Conservation (phyloP, 2,329 filamentous ascomycete species). For the Neofusicoccum kwambonambiense region DNA sequence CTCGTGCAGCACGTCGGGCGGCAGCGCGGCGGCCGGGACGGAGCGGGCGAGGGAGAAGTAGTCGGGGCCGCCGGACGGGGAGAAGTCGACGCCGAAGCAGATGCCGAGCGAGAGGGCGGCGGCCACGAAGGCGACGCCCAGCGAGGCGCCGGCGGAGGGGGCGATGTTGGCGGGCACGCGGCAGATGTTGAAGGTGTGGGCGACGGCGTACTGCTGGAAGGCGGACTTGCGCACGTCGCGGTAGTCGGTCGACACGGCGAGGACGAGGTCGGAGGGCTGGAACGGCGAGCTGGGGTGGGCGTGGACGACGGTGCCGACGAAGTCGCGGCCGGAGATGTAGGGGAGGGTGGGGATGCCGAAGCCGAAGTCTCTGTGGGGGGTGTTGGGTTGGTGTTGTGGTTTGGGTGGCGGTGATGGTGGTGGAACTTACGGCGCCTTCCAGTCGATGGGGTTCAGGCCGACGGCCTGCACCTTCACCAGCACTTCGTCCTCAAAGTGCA, state of each 20-base stretch:
- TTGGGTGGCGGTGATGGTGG: not conserved
- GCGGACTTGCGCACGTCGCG: slow-evolving; percentile 69
- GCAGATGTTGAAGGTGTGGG: slow-evolving; percentile 64
- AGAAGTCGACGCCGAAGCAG: slow-evolving; percentile 68
- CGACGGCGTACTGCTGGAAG: slow-evolving; percentile 68
- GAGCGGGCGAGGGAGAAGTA: slow-evolving; percentile 52
- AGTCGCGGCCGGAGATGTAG: slow-evolving; percentile 67
- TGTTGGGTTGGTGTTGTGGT: not conserved
- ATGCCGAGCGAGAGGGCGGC: slow-evolving; percentile 65
- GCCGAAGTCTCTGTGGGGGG: slow-evolving; percentile 55
- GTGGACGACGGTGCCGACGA: slow-evolving; percentile 63
- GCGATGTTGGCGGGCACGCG: slow-evolving; percentile 55
- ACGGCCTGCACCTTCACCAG: slow-evolving; percentile 64
- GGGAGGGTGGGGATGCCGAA: slow-evolving; percentile 68
- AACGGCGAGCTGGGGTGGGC: slow-evolving; percentile 29
- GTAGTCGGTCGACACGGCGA: slow-evolving; percentile 73
- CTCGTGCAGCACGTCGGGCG: slow-evolving; percentile 62
- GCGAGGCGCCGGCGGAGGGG: slow-evolving; percentile 57
- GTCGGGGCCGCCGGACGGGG: slow-evolving; percentile 53
- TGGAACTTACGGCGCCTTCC: slow-evolving; percentile 65
- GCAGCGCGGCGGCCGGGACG: slow-evolving; percentile 50
- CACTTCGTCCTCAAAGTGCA: slow-evolving; percentile 47
- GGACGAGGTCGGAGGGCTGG: slow-evolving; percentile 32
- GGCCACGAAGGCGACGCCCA: slow-evolving; percentile 72
- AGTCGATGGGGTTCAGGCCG: slow-evolving; percentile 75